Percentiles rank a stretch among this genome's conserved stretches.
Conservation (phyloP, 2,329 filamentous ascomycete species). For the Colletotrichum endophyticum region DNA sequence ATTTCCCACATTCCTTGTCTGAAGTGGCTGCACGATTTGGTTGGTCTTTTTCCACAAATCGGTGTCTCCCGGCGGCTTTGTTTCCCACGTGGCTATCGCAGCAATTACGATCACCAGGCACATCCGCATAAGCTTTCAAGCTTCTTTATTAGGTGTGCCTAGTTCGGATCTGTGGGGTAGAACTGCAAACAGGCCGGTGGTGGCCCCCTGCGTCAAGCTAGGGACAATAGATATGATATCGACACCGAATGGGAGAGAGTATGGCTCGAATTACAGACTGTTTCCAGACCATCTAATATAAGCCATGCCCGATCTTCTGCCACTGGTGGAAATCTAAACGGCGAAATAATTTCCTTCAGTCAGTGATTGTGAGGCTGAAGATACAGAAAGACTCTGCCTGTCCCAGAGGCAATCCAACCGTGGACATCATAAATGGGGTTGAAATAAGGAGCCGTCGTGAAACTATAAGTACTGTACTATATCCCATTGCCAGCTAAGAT, state of each 20-base stretch:
- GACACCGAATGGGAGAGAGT: too few relatives aligned
- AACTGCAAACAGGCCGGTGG: neutral
- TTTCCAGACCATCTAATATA: neutral
- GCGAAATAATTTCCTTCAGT: neutral
- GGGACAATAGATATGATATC: neutral
- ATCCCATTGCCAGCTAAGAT: neutral
- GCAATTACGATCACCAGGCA: neutral
- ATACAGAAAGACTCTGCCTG: neutral
- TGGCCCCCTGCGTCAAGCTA: neutral
- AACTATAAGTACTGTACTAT: neutral
- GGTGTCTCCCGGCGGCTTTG: neutral
- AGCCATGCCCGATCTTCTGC: too few relatives aligned
- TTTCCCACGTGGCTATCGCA: neutral
- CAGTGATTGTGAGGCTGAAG: neutral
- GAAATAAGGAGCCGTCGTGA: neutral
- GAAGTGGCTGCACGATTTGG: neutral
- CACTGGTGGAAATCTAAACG: neutral
- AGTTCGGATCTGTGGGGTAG: conserved; percentile 3
- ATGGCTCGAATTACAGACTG: neutral
- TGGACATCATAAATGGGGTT: too few relatives aligned
- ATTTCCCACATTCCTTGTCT: neutral
- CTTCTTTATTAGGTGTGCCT: neutral
- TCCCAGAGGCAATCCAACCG: neutral
- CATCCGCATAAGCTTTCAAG: neutral
- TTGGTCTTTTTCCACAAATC: conserved; percentile 11